A percentile compares a stretch with the other conserved stretches of the same genome.
These are phyloP conservation scores for Globisporangium yorkense DNA, from an alignment of 352 stramenopile genomes.

Conservation along the genomic window DNA sequence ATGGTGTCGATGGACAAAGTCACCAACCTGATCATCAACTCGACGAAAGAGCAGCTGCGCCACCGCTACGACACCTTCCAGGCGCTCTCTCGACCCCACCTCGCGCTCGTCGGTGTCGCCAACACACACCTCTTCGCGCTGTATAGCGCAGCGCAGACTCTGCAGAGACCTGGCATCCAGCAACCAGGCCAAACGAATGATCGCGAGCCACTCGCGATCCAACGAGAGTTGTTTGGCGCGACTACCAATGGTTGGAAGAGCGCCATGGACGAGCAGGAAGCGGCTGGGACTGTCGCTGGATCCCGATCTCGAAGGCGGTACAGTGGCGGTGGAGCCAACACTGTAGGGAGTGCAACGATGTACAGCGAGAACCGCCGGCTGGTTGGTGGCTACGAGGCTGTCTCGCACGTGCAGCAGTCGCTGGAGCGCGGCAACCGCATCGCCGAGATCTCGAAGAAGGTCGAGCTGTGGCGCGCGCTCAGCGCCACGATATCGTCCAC, in stretches of 20 bases:
- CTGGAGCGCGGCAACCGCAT: conserved; percentile 25
- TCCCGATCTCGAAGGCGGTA: not conserved
- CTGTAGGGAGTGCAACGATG: not conserved
- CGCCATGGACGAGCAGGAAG: not conserved
- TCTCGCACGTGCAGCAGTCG: conserved; percentile 21
- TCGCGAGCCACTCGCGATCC: not conserved
- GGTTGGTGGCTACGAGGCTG: not conserved
- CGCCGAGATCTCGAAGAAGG: conserved; percentile 32
- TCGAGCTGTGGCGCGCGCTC: conserved; percentile 28
- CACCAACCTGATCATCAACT: conserved; percentile 13
- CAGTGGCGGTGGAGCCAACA: not conserved
- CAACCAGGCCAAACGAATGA: not conserved
- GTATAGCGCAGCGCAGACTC: conserved; percentile 22
- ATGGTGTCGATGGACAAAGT: conserved; percentile 1
- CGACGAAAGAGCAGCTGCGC: conserved; percentile 13
- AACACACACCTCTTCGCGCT: conserved; percentile 28
- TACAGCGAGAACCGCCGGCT: not conserved
- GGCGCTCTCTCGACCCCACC: conserved; percentile 8
- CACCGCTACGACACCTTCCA: conserved; percentile 15
- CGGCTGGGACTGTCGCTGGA: not conserved
- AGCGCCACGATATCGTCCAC: conserved; percentile 20
- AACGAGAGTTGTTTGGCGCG: conserved; percentile 1
- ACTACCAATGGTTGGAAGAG: not conserved
- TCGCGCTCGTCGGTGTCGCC: conserved; percentile 16
- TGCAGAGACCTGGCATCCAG: conserved; percentile 3